Evolutionary conservation across 2,329 filamentous ascomycete species (phyloP).

Genomic region (Fusarium torreyae): DNA sequence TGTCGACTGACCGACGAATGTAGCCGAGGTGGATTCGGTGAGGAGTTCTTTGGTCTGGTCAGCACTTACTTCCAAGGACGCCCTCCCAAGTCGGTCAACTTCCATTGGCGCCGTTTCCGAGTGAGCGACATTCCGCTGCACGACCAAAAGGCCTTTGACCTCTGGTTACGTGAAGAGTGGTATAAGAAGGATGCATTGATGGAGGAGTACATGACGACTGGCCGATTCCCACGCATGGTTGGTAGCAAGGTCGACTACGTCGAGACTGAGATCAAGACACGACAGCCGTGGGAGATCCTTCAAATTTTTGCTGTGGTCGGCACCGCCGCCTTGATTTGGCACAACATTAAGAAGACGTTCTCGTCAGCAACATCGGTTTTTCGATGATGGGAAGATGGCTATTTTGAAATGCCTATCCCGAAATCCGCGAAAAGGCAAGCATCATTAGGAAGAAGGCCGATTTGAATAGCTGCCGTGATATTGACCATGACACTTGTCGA

Average conservation of each 20-base stretch:
- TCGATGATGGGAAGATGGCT: slow-evolving; percentile 22
- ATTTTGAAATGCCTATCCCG: too few relatives aligned
- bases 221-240: slow-evolving; percentile 82
- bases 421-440: too few relatives aligned
- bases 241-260: slow-evolving; percentile 64
- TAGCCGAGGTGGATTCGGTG: slow-evolving; percentile 86
- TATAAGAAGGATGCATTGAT: slow-evolving; percentile 91
- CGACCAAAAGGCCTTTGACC: slow-evolving; percentile 80
- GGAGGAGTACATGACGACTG: slow-evolving; percentile 84
- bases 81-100: slow-evolving; percentile 94
- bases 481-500: too few relatives aligned
- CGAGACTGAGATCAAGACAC: slow-evolving; percentile 71
- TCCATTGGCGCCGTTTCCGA: slow-evolving; percentile 93
- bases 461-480: too few relatives aligned
- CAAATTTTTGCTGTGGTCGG: slow-evolving; percentile 68
- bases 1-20: slow-evolving; percentile 29
- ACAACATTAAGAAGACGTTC: slow-evolving; percentile 54
- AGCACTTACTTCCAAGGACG: slow-evolving; percentile 92
- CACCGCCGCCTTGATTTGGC: slow-evolving; percentile 60
- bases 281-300: slow-evolving; percentile 68
- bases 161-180: slow-evolving; percentile 90
- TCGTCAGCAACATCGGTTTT: slow-evolving; percentile 39
- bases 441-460: too few relatives aligned
- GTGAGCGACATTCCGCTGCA: slow-evolving; percentile 86
- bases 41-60: slow-evolving; percentile 88